These are phyloP conservation scores for Effrenium voratum DNA, from an alignment of 73 alveolate species.

Conservation along the genomic window DNA sequence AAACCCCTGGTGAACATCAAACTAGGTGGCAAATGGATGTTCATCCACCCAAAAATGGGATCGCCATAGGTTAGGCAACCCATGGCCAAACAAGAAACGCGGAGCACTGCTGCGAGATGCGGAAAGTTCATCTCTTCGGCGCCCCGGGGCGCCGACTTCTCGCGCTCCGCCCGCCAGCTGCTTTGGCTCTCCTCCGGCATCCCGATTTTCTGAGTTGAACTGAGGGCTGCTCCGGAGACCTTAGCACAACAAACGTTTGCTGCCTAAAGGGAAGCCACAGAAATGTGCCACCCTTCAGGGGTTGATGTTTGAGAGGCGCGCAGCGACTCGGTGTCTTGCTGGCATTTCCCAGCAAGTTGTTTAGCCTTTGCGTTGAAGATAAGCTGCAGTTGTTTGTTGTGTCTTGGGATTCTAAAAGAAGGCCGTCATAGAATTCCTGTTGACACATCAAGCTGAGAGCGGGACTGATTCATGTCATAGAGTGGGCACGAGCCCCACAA, in stretches of 20 bases:
- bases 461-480: too few relatives aligned
- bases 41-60: neutral
- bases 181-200: conserved; percentile 12
- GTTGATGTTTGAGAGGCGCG: neutral
- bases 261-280: too few relatives aligned
- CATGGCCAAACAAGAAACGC: neutral
- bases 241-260: too few relatives aligned
- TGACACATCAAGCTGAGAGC: too few relatives aligned
- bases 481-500: too few relatives aligned
- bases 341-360: neutral
- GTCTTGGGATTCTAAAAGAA: too few relatives aligned
- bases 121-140: neutral
- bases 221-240: neutral
- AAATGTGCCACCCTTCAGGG: neutral
- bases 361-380: neutral
- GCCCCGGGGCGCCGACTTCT: neutral
- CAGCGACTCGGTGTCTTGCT: neutral
- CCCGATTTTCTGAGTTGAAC: neutral
- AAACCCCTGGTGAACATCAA: neutral
- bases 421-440: too few relatives aligned
- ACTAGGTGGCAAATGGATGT: neutral
- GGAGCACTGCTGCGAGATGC: neutral
- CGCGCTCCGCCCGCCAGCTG: conserved; percentile 61
- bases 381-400: too few relatives aligned
- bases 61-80: neutral